A percentile compares a stretch with the other conserved stretches of the same genome.
phyloP scores from a whole-genome alignment of 495 filamentous ascomycete genomes.

The Alectoria sarmentosa region DNA sequence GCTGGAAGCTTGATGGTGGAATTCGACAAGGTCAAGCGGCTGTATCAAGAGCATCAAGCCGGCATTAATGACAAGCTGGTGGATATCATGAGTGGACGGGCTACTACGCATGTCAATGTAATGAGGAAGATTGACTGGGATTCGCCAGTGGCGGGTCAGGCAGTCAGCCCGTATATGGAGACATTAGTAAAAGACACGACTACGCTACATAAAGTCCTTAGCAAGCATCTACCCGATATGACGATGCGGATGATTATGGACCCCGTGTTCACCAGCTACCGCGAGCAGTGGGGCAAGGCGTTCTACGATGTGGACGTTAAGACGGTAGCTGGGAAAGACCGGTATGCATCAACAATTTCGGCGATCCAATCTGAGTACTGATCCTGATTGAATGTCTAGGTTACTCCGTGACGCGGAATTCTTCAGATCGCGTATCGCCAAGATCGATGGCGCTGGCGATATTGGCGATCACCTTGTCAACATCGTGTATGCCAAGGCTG shows the following conservation, averaged over 20 bases:
- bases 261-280: constrained; percentile 82
- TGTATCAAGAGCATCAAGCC: constrained; percentile 87
- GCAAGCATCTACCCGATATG: constrained; percentile 73
- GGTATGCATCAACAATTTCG: constrained; percentile 47
- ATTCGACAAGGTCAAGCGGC: constrained; percentile 85
- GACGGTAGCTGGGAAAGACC: constrained; percentile 59
- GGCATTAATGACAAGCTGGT: constrained; percentile 93
- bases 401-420: constrained; percentile 74
- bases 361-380: constrained; percentile 19
- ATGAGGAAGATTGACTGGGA: constrained; percentile 79
- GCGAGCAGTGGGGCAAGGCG: constrained; percentile 71
- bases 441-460: constrained; percentile 73
- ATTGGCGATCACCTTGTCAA: constrained; percentile 59
- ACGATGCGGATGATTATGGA: constrained; percentile 81
- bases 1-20: constrained; percentile 64
- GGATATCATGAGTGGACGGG: constrained; percentile 86
- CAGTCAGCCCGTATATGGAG: constrained; percentile 76
- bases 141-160: constrained; percentile 30
- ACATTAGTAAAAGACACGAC: constrained; percentile 82
- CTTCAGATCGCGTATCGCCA: constrained; percentile 65
- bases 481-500: constrained; percentile 56
- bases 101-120: constrained; percentile 59
- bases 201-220: constrained; percentile 80
- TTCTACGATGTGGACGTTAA: constrained; percentile 59
- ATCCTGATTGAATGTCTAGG: constrained; percentile 37